Percentiles rank a stretch among this genome's conserved stretches.
phyloP scores from a whole-genome alignment of 2,329 filamentous ascomycete genomes.

The Aspergillus puulaauensis region DNA sequence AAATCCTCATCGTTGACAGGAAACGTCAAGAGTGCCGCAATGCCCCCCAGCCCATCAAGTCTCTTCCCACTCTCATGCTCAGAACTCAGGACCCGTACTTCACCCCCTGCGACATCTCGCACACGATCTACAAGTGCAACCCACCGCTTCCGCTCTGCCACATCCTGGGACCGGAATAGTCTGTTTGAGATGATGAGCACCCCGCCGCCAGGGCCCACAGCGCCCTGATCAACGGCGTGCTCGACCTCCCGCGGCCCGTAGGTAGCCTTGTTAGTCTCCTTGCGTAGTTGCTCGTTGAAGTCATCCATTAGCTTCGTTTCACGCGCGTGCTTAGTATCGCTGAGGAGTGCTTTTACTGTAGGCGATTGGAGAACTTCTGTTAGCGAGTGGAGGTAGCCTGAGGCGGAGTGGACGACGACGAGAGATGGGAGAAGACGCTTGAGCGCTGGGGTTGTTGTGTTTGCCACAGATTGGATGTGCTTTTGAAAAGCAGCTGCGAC shows the following conservation, averaged over 20 bases:
- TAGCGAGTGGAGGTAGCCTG: constrained; percentile 82
- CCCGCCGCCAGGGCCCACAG: constrained; percentile 82
- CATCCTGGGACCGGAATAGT: constrained; percentile 79
- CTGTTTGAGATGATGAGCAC: constrained; percentile 83
- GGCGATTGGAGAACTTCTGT: constrained; percentile 82
- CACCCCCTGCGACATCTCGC: constrained; percentile 75
- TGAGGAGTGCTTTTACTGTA: constrained; percentile 73
- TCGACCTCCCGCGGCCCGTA: constrained; percentile 84
- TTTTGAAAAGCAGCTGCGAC: constrained; percentile 77
- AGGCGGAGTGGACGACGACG: constrained; percentile 76
- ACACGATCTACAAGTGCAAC: constrained; percentile 85
- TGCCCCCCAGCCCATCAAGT: constrained; percentile 77
- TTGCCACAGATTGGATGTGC: constrained; percentile 64
- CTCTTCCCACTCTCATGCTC: constrained; percentile 91
- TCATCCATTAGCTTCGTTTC: constrained; percentile 84
- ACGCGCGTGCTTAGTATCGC: constrained; percentile 82
- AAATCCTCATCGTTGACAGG: constrained; percentile 73
- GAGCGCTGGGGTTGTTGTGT: constrained; percentile 56
- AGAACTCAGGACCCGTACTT: constrained; percentile 84
- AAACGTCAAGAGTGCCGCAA: constrained; percentile 89
- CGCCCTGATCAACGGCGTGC: constrained; percentile 79
- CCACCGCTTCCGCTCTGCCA: constrained; percentile 74
- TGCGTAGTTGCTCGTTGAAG: constrained; percentile 73
- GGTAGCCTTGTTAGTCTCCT: constrained; percentile 85
- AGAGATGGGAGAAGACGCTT: constrained; percentile 67